A percentile compares a stretch with the other conserved stretches of the same genome.
phyloP scores from a whole-genome alignment of 2,329 filamentous ascomycete species.

The Dactylellina parvicollis region DNA sequence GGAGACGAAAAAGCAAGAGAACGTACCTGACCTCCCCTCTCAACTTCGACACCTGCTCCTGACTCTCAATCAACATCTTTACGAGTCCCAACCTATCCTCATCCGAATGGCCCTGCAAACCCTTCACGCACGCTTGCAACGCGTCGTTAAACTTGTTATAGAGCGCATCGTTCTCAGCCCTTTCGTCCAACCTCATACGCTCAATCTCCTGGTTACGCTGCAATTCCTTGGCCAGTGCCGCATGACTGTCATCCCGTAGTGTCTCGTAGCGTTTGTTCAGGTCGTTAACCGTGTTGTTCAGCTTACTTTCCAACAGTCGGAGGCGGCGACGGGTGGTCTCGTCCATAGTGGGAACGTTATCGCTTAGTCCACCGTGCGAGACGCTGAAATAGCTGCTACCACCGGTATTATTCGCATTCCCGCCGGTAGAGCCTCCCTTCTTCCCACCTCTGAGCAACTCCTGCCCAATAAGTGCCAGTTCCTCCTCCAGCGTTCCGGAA shows the following conservation, averaged over 20 bases:
- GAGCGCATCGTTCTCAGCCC: conserved; percentile 82
- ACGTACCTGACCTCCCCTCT: conserved; percentile 78
- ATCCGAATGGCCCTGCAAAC: conserved; percentile 75
- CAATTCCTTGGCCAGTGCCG: conserved; percentile 55
- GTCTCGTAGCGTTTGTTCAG: conserved; percentile 54
- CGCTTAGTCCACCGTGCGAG: conserved; percentile 3
- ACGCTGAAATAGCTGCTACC: background rate
- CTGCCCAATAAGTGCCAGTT: conserved; percentile 37
- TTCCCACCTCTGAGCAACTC: conserved; percentile 19
- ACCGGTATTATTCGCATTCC: background rate
- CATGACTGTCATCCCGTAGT: conserved; percentile 52
- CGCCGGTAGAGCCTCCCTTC: background rate
- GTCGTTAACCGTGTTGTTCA: conserved; percentile 54
- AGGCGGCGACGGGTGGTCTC: conserved; percentile 42
- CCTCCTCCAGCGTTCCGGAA: conserved; percentile 41
- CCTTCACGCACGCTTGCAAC: conserved; percentile 81
- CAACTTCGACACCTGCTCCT: conserved; percentile 79
- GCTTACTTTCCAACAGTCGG: conserved; percentile 36
- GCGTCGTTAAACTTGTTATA: conserved; percentile 95
- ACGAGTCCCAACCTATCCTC: conserved; percentile 76
- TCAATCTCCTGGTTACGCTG: conserved; percentile 56
- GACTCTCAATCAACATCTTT: conserved; percentile 73
- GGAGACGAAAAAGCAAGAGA: no score
- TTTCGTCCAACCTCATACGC: conserved; percentile 55
- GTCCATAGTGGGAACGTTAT: background rate